A percentile compares a stretch with the other conserved stretches of the same genome.
Evolutionary conservation across 2,329 filamentous ascomycete species (phyloP).

Genomic region (Botrytis tulipae): DNA sequence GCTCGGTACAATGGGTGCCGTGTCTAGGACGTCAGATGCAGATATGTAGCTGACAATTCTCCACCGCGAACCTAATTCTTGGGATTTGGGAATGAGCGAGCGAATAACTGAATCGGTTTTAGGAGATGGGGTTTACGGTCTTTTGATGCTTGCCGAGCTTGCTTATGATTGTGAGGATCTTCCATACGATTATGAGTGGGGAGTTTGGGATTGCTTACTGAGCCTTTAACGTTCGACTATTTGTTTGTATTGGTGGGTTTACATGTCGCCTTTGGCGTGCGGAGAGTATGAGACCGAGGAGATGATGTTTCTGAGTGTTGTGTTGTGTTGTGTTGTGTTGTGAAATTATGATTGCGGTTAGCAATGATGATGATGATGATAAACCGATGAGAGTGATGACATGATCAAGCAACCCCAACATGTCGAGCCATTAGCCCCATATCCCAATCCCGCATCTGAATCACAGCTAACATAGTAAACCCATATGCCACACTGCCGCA

Average conservation of each 20-base stretch:
- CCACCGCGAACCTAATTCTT: slow-evolving; percentile 5
- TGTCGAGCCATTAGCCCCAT: neutral
- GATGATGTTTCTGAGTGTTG: neutral
- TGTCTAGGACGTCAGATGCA: neutral
- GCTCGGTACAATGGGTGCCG: neutral
- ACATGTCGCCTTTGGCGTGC: neutral
- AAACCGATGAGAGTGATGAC: neutral
- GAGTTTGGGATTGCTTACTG: neutral
- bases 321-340: neutral
- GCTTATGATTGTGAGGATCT: neutral
- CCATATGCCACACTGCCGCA: neutral
- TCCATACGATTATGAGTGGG: neutral
- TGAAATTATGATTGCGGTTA: neutral
- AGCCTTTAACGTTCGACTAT: too few relatives aligned
- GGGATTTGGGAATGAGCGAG: neutral
- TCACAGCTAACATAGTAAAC: neutral
- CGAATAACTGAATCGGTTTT: neutral
- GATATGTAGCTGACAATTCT: neutral
- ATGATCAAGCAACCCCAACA: neutral
- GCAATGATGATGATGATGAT: neutral
- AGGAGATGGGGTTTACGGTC: neutral
- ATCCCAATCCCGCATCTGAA: neutral
- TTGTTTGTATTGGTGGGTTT: neutral
- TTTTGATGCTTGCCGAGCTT: neutral
- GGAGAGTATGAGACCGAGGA: neutral